A percentile compares a stretch with the other conserved stretches of the same genome.
phyloP scores from a whole-genome alignment of 495 filamentous ascomycete species.

The Annulohypoxylon maeteangense region DNA sequence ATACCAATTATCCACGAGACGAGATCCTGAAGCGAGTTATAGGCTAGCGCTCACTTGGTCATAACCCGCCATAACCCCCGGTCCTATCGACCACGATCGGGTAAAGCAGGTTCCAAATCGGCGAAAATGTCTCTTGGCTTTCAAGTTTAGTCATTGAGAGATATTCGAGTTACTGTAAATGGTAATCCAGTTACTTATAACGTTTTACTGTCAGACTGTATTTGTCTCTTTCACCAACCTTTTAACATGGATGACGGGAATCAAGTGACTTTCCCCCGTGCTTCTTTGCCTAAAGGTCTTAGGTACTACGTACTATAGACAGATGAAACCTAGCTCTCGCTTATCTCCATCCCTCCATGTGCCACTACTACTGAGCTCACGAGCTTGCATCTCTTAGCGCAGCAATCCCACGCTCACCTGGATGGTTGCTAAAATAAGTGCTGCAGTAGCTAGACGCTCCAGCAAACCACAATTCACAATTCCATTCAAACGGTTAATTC shows the following conservation, averaged over 20 bases:
- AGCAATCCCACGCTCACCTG: conserved; percentile 16
- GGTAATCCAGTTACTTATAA: conserved; percentile 6
- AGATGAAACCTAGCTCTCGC: conserved; percentile 22
- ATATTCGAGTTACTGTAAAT: conserved; percentile 7
- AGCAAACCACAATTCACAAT: conserved; percentile 27
- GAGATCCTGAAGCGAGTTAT: conserved; percentile 56
- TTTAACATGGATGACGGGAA: conserved; percentile 3
- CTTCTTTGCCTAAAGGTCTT: conserved; percentile 20
- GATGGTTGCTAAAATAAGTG: conserved; percentile 35
- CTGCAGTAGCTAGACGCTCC: conserved; percentile 30
- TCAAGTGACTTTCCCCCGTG: conserved; percentile 18
- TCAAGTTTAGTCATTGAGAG: background rate
- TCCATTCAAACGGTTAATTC: conserved; percentile 36
- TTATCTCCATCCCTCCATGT: conserved; percentile 26
- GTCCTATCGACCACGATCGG: conserved; percentile 30
- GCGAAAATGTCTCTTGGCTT: conserved; percentile 28
- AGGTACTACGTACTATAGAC: conserved; percentile 3
- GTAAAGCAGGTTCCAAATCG: conserved; percentile 20
- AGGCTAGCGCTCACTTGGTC: conserved; percentile 39
- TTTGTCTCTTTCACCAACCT: background rate
- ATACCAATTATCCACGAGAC: conserved; percentile 70
- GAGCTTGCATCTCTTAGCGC: conserved; percentile 27
- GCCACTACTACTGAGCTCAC: conserved; percentile 18
- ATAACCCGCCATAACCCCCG: conserved; percentile 6
- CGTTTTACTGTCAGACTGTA: background rate